Conservation (phyloP, 805 yeast species). For the Scheffersomyces coipomensis region DNA sequence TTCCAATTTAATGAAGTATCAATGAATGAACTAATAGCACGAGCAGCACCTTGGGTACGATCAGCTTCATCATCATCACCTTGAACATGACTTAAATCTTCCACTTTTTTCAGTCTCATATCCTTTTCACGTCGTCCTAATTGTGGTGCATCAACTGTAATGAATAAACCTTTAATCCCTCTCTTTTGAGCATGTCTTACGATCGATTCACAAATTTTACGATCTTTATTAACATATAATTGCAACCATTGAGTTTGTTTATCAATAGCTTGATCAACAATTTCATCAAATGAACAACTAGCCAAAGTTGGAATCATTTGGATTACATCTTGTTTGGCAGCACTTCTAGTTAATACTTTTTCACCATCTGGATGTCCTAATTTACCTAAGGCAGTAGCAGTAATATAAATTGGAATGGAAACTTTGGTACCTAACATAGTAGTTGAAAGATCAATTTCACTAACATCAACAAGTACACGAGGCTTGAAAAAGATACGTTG, state of each 20-base stretch:
- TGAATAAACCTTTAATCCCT: constrained; percentile 79
- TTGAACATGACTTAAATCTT: constrained; percentile 45
- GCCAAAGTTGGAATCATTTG: constrained; percentile 95
- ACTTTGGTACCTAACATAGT: constrained; percentile 71
- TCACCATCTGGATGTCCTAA: constrained; percentile 95
- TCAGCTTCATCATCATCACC: constrained; percentile 54
- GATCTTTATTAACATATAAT: constrained; percentile 76
- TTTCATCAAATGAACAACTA: constrained; percentile 84
- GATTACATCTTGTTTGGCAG: constrained; percentile 62
- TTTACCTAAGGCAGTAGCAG: constrained; percentile 91
- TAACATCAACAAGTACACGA: constrained; percentile 75
- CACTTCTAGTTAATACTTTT: constrained; percentile 78
- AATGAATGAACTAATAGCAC: constrained; percentile 83
- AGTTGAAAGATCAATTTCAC: constrained; percentile 66
- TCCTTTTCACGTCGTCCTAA: constrained; percentile 91
- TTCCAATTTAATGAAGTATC: constrained; percentile 40
- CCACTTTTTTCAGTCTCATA: constrained; percentile 60
- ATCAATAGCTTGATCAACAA: constrained; percentile 63
- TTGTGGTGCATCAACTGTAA: constrained; percentile 92
- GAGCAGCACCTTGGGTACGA: constrained; percentile 77
- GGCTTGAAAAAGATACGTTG: constrained; percentile 90
- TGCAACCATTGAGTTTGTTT: constrained; percentile 87
- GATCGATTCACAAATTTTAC: constrained; percentile 57
- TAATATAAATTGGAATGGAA: constrained; percentile 78
- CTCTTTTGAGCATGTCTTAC: constrained; percentile 70